phyloP scores from a whole-genome alignment of 345 rosid species.

The Clausena lansium region DNA sequence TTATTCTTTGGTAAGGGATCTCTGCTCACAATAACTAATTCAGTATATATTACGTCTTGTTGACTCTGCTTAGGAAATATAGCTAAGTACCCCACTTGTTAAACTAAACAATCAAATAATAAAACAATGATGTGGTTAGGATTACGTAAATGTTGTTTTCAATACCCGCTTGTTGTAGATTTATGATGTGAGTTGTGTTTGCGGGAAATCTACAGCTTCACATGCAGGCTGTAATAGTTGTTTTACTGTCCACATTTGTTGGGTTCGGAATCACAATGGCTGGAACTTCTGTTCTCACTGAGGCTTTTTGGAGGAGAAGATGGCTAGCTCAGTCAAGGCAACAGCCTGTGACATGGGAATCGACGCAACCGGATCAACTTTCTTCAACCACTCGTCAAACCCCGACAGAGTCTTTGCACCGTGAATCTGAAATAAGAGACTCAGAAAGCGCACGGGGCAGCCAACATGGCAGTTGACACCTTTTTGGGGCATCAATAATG shows the following conservation, averaged over 20 bases:
- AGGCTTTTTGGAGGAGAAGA: constrained; percentile 43
- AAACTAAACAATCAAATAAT: neutral
- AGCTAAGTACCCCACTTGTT: neutral
- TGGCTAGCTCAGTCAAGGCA: constrained; percentile 21
- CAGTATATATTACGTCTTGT: neutral
- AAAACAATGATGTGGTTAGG: neutral
- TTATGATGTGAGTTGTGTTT: neutral
- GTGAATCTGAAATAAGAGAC: constrained; percentile 19
- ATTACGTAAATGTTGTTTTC: neutral
- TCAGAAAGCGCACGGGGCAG: constrained; percentile 14
- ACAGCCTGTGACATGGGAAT: constrained; percentile 22
- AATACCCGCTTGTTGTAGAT: neutral
- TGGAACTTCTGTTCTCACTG: constrained; percentile 43
- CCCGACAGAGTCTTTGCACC: constrained; percentile 8
- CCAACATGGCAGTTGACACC: neutral
- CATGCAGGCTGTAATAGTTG: constrained; percentile 60
- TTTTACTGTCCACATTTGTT: constrained; percentile 67
- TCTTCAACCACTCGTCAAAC: constrained; percentile 13
- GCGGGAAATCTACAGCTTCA: constrained; percentile 49
- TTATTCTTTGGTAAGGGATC: constrained; percentile 62
- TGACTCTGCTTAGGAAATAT: neutral
- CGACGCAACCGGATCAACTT: constrained; percentile 23
- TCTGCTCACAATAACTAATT: neutral
- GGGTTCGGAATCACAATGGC: constrained; percentile 82
- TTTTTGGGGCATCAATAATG: neutral